phyloP scores from a whole-genome alignment of 2,329 filamentous ascomycete species.

The Ceratocystis diversiconidia region DNA sequence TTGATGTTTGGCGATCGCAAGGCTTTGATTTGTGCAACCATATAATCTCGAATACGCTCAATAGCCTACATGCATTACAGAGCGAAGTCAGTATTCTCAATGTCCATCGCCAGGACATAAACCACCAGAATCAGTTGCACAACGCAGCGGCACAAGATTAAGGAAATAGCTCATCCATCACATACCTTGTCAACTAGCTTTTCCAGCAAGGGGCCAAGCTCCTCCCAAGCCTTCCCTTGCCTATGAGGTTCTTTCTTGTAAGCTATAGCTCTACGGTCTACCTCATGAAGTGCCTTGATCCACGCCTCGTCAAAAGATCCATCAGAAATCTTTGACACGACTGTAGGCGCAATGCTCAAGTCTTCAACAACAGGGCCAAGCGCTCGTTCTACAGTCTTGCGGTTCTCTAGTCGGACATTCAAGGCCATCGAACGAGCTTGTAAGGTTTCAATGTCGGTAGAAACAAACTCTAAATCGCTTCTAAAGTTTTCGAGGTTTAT shows the following conservation, averaged over 20 bases:
- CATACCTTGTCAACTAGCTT: slow-evolving; percentile 67
- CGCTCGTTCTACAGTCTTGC: slow-evolving; percentile 76
- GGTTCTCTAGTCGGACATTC: slow-evolving; percentile 74
- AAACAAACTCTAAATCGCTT: slow-evolving; percentile 80
- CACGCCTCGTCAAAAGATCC: slow-evolving; percentile 82
- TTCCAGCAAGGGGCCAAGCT: slow-evolving; percentile 71
- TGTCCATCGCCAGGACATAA: slow-evolving; percentile 12
- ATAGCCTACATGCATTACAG: slow-evolving; percentile 48
- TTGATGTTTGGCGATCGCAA: slow-evolving; percentile 92
- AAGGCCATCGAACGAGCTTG: slow-evolving; percentile 74
- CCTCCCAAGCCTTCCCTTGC: slow-evolving; percentile 61
- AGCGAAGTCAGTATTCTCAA: background rate
- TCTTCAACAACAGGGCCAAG: slow-evolving; percentile 84
- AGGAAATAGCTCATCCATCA: background rate
- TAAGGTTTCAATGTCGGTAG: slow-evolving; percentile 85
- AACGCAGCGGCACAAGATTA: background rate
- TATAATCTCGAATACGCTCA: slow-evolving; percentile 83
- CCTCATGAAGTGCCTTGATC: slow-evolving; percentile 66
- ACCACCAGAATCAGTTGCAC: background rate
- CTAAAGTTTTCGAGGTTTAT: slow-evolving; percentile 85
- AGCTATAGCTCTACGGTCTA: slow-evolving; percentile 61
- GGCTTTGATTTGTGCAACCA: slow-evolving; percentile 89
- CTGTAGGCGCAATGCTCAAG: slow-evolving; percentile 69
- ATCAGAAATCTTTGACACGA: slow-evolving; percentile 75
- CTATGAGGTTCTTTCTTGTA: slow-evolving; percentile 55